These are phyloP conservation scores for Claviceps quebecensis DNA, from an alignment of 2,329 filamentous ascomycete species.

Conservation along the genomic window DNA sequence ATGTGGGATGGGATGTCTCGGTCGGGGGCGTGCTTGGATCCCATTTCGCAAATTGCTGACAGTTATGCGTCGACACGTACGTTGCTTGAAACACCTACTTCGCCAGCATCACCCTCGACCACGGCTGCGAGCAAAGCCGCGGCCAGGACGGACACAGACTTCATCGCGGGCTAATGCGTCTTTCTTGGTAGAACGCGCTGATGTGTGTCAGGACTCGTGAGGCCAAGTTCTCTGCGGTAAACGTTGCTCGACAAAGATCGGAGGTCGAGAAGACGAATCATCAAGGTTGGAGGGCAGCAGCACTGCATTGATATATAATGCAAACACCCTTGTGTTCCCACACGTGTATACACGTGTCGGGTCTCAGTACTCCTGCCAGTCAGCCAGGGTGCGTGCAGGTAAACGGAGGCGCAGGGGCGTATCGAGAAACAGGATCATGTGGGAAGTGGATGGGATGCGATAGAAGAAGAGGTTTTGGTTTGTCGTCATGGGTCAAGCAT, in stretches of 20 bases:
- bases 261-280: neutral
- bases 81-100: neutral
- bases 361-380: neutral
- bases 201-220: neutral
- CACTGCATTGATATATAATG: too few relatives aligned
- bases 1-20: neutral
- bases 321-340: too few relatives aligned
- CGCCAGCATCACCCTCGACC: conserved; percentile 11
- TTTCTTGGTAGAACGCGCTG: neutral
- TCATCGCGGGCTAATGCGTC: conserved; percentile 15
- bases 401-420: neutral
- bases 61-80: conserved; percentile 1
- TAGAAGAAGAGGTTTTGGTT: neutral
- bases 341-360: too few relatives aligned
- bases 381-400: neutral
- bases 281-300: too few relatives aligned
- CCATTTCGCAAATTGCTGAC: neutral
- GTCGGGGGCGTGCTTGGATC: neutral
- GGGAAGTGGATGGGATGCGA: neutral
- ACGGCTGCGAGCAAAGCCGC: conserved; percentile 18
- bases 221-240: neutral
- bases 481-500: neutral
- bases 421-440: neutral
- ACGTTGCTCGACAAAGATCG: neutral
- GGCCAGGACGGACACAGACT: conserved; percentile 18